phyloP scores from a whole-genome alignment of 2,329 filamentous ascomycete species.

The Bipolaris victoriae region DNA sequence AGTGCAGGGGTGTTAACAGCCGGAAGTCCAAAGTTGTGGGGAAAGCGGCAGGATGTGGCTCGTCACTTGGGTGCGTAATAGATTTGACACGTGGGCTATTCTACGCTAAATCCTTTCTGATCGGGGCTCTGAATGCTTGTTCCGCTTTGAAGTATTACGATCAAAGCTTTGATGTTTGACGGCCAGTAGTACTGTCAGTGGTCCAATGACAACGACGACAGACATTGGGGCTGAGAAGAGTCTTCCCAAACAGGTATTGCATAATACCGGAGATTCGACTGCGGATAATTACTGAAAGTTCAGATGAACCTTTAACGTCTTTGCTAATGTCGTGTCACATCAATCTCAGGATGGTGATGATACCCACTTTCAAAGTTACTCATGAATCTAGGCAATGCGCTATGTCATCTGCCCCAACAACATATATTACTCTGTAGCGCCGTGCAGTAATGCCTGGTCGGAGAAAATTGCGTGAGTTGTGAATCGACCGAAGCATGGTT shows the following conservation, averaged over 20 bases:
- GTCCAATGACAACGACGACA: background rate
- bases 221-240: background rate
- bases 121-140: slow-evolving; percentile 13
- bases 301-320: too few species aligned
- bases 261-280: background rate
- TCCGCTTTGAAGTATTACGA: slow-evolving; percentile 10
- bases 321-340: background rate
- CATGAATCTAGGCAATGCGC: background rate
- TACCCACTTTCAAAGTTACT: background rate
- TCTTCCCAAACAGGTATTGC: background rate
- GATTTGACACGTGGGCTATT: slow-evolving; percentile 19
- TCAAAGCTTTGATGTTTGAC: background rate
- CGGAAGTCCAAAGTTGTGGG: slow-evolving; percentile 23
- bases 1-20: slow-evolving; percentile 35
- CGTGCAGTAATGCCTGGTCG: slow-evolving; percentile 31
- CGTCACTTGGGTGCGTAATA: slow-evolving; percentile 14
- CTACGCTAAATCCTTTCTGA: slow-evolving; percentile 5
- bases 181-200: background rate
- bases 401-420: slow-evolving; percentile 17
- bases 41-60: slow-evolving; percentile 25
- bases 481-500: background rate
- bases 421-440: slow-evolving; percentile 28
- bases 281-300: background rate
- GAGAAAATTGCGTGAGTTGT: background rate
- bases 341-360: background rate